Evolutionary conservation across 2,329 filamentous ascomycete species (phyloP).

Genomic region (Macrophomina phaseolina): DNA sequence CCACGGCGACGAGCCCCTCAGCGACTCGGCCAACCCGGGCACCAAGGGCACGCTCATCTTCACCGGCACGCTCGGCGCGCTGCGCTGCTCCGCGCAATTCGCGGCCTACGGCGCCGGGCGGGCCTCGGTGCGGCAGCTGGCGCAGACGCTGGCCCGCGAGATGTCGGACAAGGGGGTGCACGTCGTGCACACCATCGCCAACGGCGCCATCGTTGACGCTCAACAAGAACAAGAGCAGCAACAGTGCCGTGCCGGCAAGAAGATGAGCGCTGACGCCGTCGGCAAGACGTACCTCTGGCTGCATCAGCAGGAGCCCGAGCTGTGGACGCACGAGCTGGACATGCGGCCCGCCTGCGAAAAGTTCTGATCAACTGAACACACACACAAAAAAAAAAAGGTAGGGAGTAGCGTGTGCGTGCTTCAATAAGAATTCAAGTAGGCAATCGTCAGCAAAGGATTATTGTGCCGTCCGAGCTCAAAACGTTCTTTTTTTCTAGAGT

Average conservation of each 20-base stretch:
- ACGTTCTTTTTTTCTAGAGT: too few relatives aligned
- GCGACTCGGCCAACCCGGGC: slow-evolving; percentile 45
- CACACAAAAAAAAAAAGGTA: too few relatives aligned
- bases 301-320: slow-evolving; percentile 53
- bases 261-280: slow-evolving; percentile 64
- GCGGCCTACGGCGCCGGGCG: slow-evolving; percentile 57
- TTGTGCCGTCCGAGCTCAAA: too few relatives aligned
- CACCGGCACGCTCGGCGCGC: slow-evolving; percentile 60
- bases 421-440: too few relatives aligned
- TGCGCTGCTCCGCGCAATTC: slow-evolving; percentile 61
- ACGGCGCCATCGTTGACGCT: slow-evolving; percentile 60
- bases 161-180: slow-evolving; percentile 63
- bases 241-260: slow-evolving; percentile 59
- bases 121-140: slow-evolving; percentile 59
- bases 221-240: slow-evolving; percentile 18
- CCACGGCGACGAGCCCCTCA: slow-evolving; percentile 55
- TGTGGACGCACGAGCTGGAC: slow-evolving; percentile 61
- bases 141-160: slow-evolving; percentile 62
- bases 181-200: slow-evolving; percentile 65
- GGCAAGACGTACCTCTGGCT: slow-evolving; percentile 63
- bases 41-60: slow-evolving; percentile 66
- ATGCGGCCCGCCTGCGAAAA: slow-evolving; percentile 58
- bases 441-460: too few relatives aligned
- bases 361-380: slow-evolving; percentile 40
- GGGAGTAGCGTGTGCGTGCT: too few relatives aligned